Conservation (phyloP, 108 stramenopile genomes). For the Seminavis robusta region DNA sequence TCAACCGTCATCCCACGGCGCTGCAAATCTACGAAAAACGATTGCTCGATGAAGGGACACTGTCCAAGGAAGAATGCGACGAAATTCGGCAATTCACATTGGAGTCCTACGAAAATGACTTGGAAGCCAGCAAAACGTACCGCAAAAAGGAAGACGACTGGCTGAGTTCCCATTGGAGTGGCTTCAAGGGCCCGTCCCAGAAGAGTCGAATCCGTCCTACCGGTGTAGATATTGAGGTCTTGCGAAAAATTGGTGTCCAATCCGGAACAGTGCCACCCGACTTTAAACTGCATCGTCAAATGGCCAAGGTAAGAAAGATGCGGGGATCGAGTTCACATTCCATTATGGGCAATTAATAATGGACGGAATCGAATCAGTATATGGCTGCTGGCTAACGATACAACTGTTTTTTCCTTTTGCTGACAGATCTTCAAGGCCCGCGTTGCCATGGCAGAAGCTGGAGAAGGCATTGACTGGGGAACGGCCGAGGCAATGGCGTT, state of each 20-base stretch:
- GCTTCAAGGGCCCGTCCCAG: conserved; percentile 93
- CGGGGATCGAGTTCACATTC: no score
- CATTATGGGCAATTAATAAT: no score
- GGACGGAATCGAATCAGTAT: no score
- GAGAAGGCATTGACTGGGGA: conserved; percentile 97
- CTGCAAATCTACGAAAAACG: conserved; percentile 83
- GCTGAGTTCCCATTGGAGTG: conserved; percentile 91
- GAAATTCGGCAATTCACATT: conserved; percentile 82
- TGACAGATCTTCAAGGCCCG: conserved; percentile 89
- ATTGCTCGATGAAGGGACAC: conserved; percentile 73
- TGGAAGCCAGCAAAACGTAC: conserved; percentile 90
- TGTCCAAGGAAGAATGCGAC: conserved; percentile 79
- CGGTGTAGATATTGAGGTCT: conserved; percentile 84
- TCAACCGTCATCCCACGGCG: conserved; percentile 85
- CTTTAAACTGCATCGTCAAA: conserved; percentile 92
- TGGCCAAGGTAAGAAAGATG: no score
- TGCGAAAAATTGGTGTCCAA: conserved; percentile 75
- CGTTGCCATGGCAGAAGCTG: conserved; percentile 74
- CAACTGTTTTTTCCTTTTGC: no score
- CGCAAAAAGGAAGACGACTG: conserved; percentile 80
- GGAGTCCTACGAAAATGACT: conserved; percentile 84
- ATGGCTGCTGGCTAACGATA: no score
- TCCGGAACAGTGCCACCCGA: conserved; percentile 85
- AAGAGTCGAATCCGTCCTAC: conserved; percentile 85
- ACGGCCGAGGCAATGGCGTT: conserved; percentile 98